These are phyloP conservation scores for Ambrosiella beaveri DNA, from an alignment of 2,329 filamentous ascomycete genomes.

Conservation along the genomic window DNA sequence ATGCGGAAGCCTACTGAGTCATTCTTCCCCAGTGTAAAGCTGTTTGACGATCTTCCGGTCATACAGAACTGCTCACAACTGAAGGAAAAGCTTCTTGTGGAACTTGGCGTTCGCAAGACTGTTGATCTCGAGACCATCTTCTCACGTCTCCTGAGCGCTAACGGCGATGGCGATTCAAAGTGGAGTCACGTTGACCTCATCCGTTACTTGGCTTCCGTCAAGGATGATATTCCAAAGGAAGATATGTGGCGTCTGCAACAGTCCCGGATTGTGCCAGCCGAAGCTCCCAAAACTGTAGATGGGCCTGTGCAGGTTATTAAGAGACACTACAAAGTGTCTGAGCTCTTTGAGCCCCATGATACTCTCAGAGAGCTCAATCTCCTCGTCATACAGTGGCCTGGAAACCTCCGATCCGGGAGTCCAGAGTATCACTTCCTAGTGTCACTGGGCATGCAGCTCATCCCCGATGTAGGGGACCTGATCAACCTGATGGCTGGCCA, in stretches of 20 bases:
- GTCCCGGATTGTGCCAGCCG: conserved; percentile 68
- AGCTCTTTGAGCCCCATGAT: conserved; percentile 67
- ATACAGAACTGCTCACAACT: conserved; percentile 59
- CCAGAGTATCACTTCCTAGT: conserved; percentile 59
- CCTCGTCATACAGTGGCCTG: conserved; percentile 68
- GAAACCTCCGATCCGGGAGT: conserved; percentile 45
- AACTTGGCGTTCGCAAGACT: conserved; percentile 83
- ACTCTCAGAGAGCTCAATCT: conserved; percentile 51
- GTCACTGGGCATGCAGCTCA: conserved; percentile 53
- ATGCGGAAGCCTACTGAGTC: conserved; percentile 75
- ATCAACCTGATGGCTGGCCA: conserved; percentile 59
- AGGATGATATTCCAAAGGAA: conserved; percentile 65
- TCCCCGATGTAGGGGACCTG: conserved; percentile 56
- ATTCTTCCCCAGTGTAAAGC: conserved; percentile 82
- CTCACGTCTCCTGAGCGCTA: conserved; percentile 54
- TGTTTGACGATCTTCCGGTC: conserved; percentile 84
- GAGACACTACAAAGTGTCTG: conserved; percentile 49
- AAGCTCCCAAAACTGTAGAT: conserved; percentile 33
- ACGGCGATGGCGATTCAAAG: conserved; percentile 37
- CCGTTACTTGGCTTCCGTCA: conserved; percentile 82
- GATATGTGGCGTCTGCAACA: conserved; percentile 65
- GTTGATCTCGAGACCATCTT: conserved; percentile 91
- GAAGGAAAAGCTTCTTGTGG: conserved; percentile 75
- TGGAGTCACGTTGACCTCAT: conserved; percentile 94
- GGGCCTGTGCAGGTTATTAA: conserved; percentile 37